Evolutionary conservation across 2,329 filamentous ascomycete species (phyloP).

Genomic region (Cryphonectria japonica): DNA sequence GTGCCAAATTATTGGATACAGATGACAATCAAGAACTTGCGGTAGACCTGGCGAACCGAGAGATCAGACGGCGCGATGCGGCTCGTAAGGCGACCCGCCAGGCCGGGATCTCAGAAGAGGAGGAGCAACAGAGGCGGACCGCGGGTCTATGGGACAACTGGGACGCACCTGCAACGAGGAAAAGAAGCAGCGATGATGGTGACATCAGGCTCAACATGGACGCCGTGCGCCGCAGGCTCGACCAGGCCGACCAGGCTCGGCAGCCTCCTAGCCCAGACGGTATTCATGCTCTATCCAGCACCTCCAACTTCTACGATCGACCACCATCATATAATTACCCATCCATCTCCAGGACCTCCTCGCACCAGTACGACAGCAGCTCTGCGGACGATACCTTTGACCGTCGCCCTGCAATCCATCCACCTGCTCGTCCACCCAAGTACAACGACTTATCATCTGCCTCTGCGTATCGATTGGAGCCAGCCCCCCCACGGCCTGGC

Average conservation of each 20-base stretch:
- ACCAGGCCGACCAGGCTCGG: slow-evolving; percentile 39
- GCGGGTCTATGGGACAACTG: slow-evolving; percentile 50
- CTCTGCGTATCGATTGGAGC: slow-evolving; percentile 32
- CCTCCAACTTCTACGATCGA: slow-evolving; percentile 19
- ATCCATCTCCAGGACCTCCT: slow-evolving; percentile 55
- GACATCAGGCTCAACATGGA: slow-evolving; percentile 58
- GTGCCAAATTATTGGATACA: slow-evolving; percentile 67
- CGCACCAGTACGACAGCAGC: slow-evolving; percentile 47
- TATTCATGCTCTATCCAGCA: slow-evolving; percentile 3
- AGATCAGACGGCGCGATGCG: slow-evolving; percentile 70
- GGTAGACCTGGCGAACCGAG: slow-evolving; percentile 73
- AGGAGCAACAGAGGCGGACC: slow-evolving; percentile 58
- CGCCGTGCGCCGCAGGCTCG: slow-evolving; percentile 52
- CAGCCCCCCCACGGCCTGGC: slow-evolving; percentile 41
- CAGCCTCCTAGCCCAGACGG: slow-evolving; percentile 22
- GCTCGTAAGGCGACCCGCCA: slow-evolving; percentile 60
- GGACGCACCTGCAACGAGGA: slow-evolving; percentile 38
- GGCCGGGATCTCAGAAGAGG: slow-evolving; percentile 59
- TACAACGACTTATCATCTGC: slow-evolving; percentile 30
- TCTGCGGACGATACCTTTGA: slow-evolving; percentile 10
- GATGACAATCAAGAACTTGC: slow-evolving; percentile 75
- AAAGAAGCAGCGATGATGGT: slow-evolving; percentile 44
- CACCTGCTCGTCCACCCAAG: slow-evolving; percentile 39
- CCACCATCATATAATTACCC: slow-evolving; percentile 58
- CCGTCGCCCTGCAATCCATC: not conserved